Evolutionary conservation across 768 basidiomycete species (phyloP).

Genomic region (Agaricus subrufescens): DNA sequence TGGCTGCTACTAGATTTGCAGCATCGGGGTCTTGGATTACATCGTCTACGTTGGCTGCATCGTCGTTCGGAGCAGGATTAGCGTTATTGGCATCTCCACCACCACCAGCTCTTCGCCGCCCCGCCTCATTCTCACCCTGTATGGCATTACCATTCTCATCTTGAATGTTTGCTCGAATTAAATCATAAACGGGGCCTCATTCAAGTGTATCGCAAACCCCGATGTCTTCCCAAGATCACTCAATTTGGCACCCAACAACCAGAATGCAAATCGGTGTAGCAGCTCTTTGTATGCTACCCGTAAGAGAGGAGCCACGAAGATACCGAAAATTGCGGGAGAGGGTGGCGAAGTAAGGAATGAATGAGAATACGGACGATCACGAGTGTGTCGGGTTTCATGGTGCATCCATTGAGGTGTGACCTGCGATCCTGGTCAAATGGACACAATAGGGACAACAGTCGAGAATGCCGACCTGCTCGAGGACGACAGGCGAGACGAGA

Average conservation of each 20-base stretch:
- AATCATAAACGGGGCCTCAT: slow-evolving; percentile 31
- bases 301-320: slow-evolving; percentile 47
- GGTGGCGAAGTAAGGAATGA: slow-evolving; percentile 45
- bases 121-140: slow-evolving; percentile 6
- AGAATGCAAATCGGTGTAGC: slow-evolving; percentile 34
- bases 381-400: slow-evolving; percentile 24
- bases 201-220: slow-evolving; percentile 19
- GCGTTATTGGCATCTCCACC: slow-evolving; percentile 10
- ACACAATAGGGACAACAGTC: slow-evolving; percentile 40
- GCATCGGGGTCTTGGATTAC: slow-evolving; percentile 31
- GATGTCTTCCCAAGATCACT: slow-evolving; percentile 13
- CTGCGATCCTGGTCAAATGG: slow-evolving; percentile 41
- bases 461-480: slow-evolving; percentile 23
- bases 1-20: slow-evolving; percentile 45
- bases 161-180: slow-evolving; percentile 25
- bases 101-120: not conserved
- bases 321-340: slow-evolving; percentile 48
- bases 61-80: too few relatives aligned
- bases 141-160: slow-evolving; percentile 8
- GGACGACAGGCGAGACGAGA: slow-evolving; percentile 51
- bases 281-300: slow-evolving; percentile 38
- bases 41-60: not conserved
- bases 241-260: slow-evolving; percentile 36
- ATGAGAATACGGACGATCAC: slow-evolving; percentile 17
- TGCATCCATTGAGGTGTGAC: slow-evolving; percentile 29